Conservation (phyloP, 148 eudicot genomes). For the Nyssa sinensis region DNA sequence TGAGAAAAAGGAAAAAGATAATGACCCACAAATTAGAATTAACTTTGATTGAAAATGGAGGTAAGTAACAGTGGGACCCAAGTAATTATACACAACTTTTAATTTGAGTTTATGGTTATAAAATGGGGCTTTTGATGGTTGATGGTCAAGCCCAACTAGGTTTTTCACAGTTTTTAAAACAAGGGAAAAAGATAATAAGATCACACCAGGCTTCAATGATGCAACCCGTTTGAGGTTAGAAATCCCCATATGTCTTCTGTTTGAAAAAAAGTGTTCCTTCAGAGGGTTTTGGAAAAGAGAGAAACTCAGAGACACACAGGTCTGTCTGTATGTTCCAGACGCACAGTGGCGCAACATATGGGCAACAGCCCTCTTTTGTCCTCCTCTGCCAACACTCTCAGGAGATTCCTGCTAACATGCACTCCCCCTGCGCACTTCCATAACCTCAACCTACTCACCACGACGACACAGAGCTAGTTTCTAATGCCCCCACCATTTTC, state of each 20-base stretch:
- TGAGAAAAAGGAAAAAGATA: too few relatives aligned
- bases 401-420: not conserved
- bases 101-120: not conserved
- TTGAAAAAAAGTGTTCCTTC: not conserved
- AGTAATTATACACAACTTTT: not conserved
- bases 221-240: slow-evolving; percentile 28
- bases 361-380: slow-evolving; percentile 9
- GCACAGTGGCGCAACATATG: not conserved
- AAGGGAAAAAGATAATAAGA: not conserved
- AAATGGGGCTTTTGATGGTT: not conserved
- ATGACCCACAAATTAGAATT: not conserved
- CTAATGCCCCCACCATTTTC: not conserved
- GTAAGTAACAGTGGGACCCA: too few relatives aligned
- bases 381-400: not conserved
- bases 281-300: not conserved
- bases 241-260: not conserved
- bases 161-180: not conserved
- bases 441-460: slow-evolving; percentile 2
- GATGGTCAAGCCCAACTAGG: not conserved
- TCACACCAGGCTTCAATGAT: not conserved
- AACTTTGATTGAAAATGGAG: not conserved
- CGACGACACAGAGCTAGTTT: not conserved
- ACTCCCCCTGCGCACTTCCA: not conserved
- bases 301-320: not conserved
- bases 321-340: not conserved